A percentile compares a stretch with the other conserved stretches of the same genome.
These are phyloP conservation scores for Neospermospora avenae DNA, from an alignment of 2,329 filamentous ascomycete species.

Conservation along the genomic window DNA sequence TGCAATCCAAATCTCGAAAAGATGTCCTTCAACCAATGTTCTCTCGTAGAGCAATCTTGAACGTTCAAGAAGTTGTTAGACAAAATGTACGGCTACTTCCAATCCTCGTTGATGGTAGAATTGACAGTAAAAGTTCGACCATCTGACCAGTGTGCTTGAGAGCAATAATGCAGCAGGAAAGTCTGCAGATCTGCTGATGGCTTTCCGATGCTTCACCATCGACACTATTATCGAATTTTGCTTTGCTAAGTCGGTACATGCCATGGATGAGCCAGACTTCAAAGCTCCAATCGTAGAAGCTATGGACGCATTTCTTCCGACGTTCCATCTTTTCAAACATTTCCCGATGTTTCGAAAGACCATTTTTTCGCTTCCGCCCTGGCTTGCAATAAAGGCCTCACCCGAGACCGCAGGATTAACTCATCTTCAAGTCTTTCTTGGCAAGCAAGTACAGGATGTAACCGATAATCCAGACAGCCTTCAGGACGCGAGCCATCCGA, in stretches of 20 bases:
- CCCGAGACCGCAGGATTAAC: constrained; percentile 25
- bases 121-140: constrained; percentile 28
- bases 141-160: constrained; percentile 33
- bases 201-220: constrained; percentile 37
- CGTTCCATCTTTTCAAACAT: constrained; percentile 40
- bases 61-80: constrained; percentile 37
- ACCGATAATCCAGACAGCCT: constrained; percentile 24
- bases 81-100: constrained; percentile 31
- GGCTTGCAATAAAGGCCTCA: constrained; percentile 23
- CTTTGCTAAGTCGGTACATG: constrained; percentile 40
- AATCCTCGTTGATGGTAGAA: not conserved
- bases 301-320: constrained; percentile 38
- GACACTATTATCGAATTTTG: constrained; percentile 41
- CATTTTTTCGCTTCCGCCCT: constrained; percentile 28
- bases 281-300: constrained; percentile 41
- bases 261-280: constrained; percentile 39
- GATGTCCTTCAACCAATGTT: constrained; percentile 42
- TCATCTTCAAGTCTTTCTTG: constrained; percentile 21
- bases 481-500: constrained; percentile 33
- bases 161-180: constrained; percentile 25
- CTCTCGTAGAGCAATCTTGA: constrained; percentile 38
- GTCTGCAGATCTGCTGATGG: constrained; percentile 35
- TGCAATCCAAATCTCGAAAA: constrained; percentile 40
- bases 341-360: constrained; percentile 30
- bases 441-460: constrained; percentile 21